Base-by-base conservation (phyloP, 371 early-diverging fungal genomes). In the Ordospora pajunii region DNA sequence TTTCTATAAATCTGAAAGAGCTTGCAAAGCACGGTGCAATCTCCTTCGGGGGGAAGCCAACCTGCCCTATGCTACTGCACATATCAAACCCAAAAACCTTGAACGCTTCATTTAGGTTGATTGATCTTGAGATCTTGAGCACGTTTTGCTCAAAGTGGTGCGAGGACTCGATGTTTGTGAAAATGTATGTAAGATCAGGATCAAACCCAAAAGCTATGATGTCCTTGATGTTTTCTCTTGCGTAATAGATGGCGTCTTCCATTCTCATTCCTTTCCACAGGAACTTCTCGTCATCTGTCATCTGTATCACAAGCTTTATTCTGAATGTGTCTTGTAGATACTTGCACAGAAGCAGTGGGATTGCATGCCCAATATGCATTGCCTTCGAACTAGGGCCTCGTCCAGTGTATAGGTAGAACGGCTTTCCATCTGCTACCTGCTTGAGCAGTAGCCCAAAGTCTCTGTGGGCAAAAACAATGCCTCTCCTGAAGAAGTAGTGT, bases 201-300 rank as follows among this genome's bases (percentile, higher is more conserved):
- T 95, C 90, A 87, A 96, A 99, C 3, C 97, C 97, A 82, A 92
- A 90, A 3, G 97, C 91, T 83, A 96, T 93, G 74, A 99, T 95
- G 83, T 97, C 97, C 82, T 90, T 91, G 32, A 93, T 95, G 52
- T 97, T 96, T 51, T 90, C 89, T 40, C 84, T 83, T 8, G 91
- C 88, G 83, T 87, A 94, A 77, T 90, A 86, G 75, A 88, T 87
- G 48, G 89, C 88, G 49, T 94, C 89, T 69, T 94, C 95, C 7
- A 94, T 75, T 48, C 90, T 91, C 75, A 96, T 85, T 48, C 91
- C 90, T 67, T 90, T 87, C 87, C 93, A 97, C 81, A 96, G 85
- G 87, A 92, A 97, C 88, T 99, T 99, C 87, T 99, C 99, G 81
- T 99, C 99, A 81, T 99, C 99, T 32, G 97, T 99, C 80, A 98